phyloP scores from a whole-genome alignment of 1,284 basidiomycete genomes.

The Apiotrichum gracile region DNA sequence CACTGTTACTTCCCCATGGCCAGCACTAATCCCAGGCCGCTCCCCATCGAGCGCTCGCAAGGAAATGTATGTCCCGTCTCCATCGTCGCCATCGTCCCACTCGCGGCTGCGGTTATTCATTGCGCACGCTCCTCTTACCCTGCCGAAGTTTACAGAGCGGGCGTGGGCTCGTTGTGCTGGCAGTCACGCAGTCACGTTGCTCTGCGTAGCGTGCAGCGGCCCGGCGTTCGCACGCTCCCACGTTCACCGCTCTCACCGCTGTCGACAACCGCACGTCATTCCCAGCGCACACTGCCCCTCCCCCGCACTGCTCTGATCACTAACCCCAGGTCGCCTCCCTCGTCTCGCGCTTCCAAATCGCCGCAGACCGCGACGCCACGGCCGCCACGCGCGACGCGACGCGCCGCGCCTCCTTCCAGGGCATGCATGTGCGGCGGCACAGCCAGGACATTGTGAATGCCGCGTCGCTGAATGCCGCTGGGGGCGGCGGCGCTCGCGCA shows the following conservation, averaged over 20 bases:
- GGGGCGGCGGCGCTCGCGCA: not conserved
- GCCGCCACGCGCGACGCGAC: conserved; percentile 7
- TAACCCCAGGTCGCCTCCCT: conserved; percentile 20
- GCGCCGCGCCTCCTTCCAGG: conserved; percentile 5
- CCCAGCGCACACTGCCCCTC: not conserved
- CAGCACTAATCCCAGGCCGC: conserved; percentile 13
- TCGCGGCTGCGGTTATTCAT: no score
- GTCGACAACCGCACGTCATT: not conserved
- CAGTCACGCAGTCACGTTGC: no score
- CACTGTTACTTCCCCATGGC: no score
- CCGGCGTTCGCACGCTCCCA: no score
- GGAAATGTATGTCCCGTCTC: conserved; percentile 13
- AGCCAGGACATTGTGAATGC: not conserved
- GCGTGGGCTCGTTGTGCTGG: no score
- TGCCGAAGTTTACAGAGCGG: no score
- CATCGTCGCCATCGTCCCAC: not conserved
- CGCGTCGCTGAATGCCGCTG: not conserved
- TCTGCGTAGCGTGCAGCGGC: no score
- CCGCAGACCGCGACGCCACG: conserved; percentile 15
- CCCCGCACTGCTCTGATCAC: not conserved
- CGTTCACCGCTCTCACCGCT: no score
- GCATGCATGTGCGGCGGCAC: not conserved
- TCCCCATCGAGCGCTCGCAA: conserved; percentile 20
- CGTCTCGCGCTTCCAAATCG: conserved; percentile 21
- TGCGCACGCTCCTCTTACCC: not conserved